phyloP scores from a whole-genome alignment of 352 stramenopile species.

The Globisporangium heterothallicum region DNA sequence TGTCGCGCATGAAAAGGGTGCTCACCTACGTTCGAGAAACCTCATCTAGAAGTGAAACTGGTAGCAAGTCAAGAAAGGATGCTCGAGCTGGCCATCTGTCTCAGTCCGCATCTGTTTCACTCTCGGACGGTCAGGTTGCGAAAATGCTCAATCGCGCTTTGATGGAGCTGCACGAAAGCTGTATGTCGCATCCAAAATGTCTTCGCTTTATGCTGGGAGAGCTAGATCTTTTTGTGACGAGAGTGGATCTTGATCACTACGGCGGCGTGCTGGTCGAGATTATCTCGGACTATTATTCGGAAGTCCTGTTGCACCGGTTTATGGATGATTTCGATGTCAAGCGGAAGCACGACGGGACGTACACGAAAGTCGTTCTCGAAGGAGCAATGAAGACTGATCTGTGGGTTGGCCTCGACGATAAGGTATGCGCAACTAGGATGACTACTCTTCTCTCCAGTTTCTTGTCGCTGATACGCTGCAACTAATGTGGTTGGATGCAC shows the following conservation, averaged over 20 bases:
- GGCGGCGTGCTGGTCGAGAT: constrained; percentile 23
- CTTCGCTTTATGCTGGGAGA: constrained; percentile 44
- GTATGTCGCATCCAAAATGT: constrained; percentile 22
- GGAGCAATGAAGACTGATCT: constrained; percentile 35
- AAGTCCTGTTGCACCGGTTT: constrained; percentile 34
- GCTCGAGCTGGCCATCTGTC: background rate
- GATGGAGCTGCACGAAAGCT: constrained; percentile 26
- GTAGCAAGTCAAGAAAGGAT: constrained; percentile 3
- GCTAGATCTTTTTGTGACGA: constrained; percentile 24
- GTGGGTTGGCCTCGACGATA: constrained; percentile 31
- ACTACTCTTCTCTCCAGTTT: no score
- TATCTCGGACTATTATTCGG: constrained; percentile 40
- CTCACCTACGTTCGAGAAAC: constrained; percentile 24
- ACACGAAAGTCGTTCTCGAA: constrained; percentile 25
- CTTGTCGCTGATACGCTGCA: constrained; percentile 1
- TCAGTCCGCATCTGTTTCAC: background rate
- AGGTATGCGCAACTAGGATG: constrained; percentile 17
- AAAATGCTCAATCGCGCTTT: constrained; percentile 20
- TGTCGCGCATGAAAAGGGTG: constrained; percentile 28
- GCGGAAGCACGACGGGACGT: constrained; percentile 17
- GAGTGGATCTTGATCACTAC: constrained; percentile 17
- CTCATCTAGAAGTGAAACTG: background rate
- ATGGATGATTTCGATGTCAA: constrained; percentile 35
- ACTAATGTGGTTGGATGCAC: background rate
- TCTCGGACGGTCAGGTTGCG: constrained; percentile 6